Base-by-base conservation (phyloP, 805 yeast genomes). In the Saccharomycopsis sp. region DNA sequence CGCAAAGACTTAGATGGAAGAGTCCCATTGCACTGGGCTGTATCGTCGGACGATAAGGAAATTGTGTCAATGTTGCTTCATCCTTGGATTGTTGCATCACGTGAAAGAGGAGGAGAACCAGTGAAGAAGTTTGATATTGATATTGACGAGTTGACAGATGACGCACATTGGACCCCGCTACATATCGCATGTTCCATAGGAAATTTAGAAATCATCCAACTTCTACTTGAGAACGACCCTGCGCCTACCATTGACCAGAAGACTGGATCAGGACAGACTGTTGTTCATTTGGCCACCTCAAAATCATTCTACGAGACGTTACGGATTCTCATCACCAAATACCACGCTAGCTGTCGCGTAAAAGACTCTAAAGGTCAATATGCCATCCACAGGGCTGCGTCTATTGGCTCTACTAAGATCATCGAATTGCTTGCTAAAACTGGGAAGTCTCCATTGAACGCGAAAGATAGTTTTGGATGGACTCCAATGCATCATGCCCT, bases 1-100 rank as follows among this genome's bases (percentile, higher is more conserved):
- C 54, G 65, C 15, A 75, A 69, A 60, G 97, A 91, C 68, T 78
- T 76, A 1, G 97, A 91, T 66, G 85, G 83, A 1, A 77, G 97
- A 62, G 83, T 87, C 1, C 87, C 97, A 1, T 72, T 91, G 52
- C 95, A 89, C 68, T 91, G 97, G 97, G 97, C 97, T 1, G 81
- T 85, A 24, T 81, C 96, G 1, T 77, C 77, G 64, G 79, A 81
- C 53, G 77, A 84, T 57, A 64, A 71, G 3, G 82, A 80, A 24
- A 74, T 85, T 18, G 82, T 81, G 0, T 70, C 76, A 15, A 64
- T 78, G 41, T 66, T 85, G 5, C 68, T 75, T 57, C 72, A 70
- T 57, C 77, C 74, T 41, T 62, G 64, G 61, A 68, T 55, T 58
- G 67, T 60, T 46, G 57, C 40, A 52, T 50, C 40, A 18, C 56